Base-by-base conservation (phyloP, 1,139 yeast genomes). In the Insectozyma bohioensis region DNA sequence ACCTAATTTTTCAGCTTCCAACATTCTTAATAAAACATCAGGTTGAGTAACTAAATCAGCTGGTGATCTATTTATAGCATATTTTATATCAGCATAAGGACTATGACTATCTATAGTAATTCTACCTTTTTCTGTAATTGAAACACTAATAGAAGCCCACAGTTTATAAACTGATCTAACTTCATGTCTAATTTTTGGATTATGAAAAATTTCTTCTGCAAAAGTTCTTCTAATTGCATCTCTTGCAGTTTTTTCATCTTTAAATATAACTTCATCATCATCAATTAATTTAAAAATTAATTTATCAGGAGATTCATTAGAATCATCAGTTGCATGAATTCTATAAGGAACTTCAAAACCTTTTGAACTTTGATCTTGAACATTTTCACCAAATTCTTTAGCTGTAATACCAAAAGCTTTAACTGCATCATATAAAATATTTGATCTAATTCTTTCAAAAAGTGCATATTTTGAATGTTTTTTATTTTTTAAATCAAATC, bases 31-130 rank as follows among this genome's bases (percentile, higher is more conserved):
- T 45, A 85, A 85, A 18, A 84, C 65, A 49, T 87, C 95, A 0
- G 98, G 97, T 33, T 78, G 71, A 27, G 68, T 69, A 4, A 78
- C 75, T 48, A 94, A 75, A 39, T 88, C 92, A 8, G 74, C 73
- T 8, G 92, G 82, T 1, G 86, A 72, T 50, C 94, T 75, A 57
- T 87, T 85, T 35, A 79, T 75, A 12, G 96, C 95, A 57, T 92
- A 94, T 56, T 92, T 94, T 62, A 94, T 82, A 51, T 87, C 96
- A 40, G 84, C 87, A 50, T 80, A 90, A 2, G 92, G 85, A 42
- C 92, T 82, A 42, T 80, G 80, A 37, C 76, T 80, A 46, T 84
- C 95, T 42, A 92, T 92, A 43, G 83, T 79, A 30, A 78, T 68
- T 48, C 78, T 78, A 41, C 99, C 99, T 60, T 86, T 88, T 43